phyloP scores from a whole-genome alignment of 1,139 yeast species.

The Magnusiomyces suaveolens region DNA sequence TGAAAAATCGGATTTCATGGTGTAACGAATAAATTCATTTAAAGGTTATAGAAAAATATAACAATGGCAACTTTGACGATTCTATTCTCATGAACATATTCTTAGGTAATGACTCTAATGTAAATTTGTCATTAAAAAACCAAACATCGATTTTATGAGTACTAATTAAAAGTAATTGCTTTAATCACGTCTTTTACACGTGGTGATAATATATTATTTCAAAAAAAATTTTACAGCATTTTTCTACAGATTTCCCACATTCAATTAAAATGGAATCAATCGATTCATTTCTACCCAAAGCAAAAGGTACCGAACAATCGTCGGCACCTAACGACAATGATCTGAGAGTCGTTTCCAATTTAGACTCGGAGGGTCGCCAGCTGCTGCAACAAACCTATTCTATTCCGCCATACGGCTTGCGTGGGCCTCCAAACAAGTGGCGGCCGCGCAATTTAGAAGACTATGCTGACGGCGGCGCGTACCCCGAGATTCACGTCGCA shows the following conservation, averaged over 20 bases:
- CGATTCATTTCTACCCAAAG: constrained; percentile 22
- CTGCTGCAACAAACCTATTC: constrained; percentile 12
- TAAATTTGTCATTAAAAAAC: no score
- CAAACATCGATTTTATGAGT: not conserved
- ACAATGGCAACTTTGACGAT: not conserved
- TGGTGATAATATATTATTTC: not conserved
- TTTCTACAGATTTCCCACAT: no score
- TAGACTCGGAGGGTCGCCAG: constrained; percentile 11
- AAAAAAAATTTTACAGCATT: not conserved
- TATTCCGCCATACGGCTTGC: constrained; percentile 29
- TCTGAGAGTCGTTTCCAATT: constrained; percentile 8
- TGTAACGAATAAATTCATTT: no score
- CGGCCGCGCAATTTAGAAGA: constrained; percentile 25
- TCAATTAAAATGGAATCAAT: constrained; percentile 16
- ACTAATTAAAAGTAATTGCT: no score
- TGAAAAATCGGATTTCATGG: no score
- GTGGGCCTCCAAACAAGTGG: constrained; percentile 23
- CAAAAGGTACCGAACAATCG: constrained; percentile 18
- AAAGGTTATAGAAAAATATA: no score
- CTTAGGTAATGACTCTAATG: not conserved
- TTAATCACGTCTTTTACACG: not conserved
- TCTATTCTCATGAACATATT: not conserved
- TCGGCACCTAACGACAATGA: not conserved
- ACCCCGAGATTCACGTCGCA: constrained; percentile 30
- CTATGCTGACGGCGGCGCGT: constrained; percentile 34